Evolutionary conservation across 2,329 filamentous ascomycete species (phyloP).

Genomic region (Calonectria pseudoreteaudii): DNA sequence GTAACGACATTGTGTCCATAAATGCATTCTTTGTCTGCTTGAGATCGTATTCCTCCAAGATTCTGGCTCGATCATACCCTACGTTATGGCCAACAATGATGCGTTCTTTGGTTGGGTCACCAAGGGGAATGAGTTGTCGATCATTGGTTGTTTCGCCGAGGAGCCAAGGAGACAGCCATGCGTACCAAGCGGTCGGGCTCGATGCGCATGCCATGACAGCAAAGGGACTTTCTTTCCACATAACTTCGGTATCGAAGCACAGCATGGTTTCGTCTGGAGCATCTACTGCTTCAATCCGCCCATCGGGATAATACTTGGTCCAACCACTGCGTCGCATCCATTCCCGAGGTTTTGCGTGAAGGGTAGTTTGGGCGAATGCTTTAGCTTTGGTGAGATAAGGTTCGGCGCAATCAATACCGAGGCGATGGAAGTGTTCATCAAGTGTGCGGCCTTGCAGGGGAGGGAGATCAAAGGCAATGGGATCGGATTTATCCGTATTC

Average conservation of each 20-base stretch:
- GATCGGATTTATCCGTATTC: conserved; percentile 80
- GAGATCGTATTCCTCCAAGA: conserved; percentile 89
- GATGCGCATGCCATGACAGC: conserved; percentile 97
- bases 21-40: conserved; percentile 87
- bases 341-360: conserved; percentile 71
- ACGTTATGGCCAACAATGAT: conserved; percentile 95
- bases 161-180: conserved; percentile 96
- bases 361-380: conserved; percentile 73
- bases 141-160: conserved; percentile 82
- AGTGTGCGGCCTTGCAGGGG: conserved; percentile 81
- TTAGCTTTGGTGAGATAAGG: conserved; percentile 84
- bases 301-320: conserved; percentile 90
- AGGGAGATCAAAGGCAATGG: conserved; percentile 90
- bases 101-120: conserved; percentile 77
- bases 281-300: conserved; percentile 75
- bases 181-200: conserved; percentile 93
- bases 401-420: conserved; percentile 88
- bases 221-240: conserved; percentile 93
- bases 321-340: conserved; percentile 88
- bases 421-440: conserved; percentile 93
- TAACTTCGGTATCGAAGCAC: conserved; percentile 95
- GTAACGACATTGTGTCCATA: conserved; percentile 97
- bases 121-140: conserved; percentile 87
- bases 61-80: conserved; percentile 90
- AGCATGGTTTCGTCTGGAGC: conserved; percentile 84